phyloP scores from a whole-genome alignment of 345 rosid genomes.

The Gossypium australe region DNA sequence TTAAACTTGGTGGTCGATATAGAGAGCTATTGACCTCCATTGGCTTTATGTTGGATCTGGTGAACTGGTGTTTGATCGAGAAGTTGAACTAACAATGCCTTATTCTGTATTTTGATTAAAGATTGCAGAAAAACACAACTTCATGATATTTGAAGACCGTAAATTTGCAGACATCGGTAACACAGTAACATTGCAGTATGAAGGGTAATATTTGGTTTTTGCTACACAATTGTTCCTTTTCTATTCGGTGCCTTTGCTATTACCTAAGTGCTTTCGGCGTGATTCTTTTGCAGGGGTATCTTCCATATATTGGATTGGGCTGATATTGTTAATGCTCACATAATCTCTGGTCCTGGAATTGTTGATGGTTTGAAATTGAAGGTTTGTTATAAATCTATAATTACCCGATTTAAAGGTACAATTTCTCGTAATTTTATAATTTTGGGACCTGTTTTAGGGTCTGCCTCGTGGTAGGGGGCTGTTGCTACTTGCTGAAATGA shows the following conservation, averaged over 20 bases:
- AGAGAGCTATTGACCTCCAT: neutral
- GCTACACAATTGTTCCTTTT: neutral
- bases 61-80: neutral
- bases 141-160: slow-evolving; percentile 91
- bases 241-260: neutral
- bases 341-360: slow-evolving; percentile 92
- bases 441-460: slow-evolving; percentile 44
- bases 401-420: neutral
- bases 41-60: neutral
- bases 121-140: slow-evolving; percentile 89
- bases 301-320: slow-evolving; percentile 89
- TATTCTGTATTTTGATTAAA: slow-evolving; percentile 9
- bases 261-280: neutral
- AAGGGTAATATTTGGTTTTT: slow-evolving; percentile 43
- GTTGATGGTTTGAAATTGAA: slow-evolving; percentile 88
- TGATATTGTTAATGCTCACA: slow-evolving; percentile 86
- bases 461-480: slow-evolving; percentile 88
- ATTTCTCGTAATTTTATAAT: slow-evolving; percentile 7
- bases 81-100: slow-evolving; percentile 2
- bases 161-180: slow-evolving; percentile 99
- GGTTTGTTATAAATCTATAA: slow-evolving; percentile 33
- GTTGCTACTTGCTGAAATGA: slow-evolving; percentile 93
- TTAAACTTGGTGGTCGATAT: neutral
- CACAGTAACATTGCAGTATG: slow-evolving; percentile 98
- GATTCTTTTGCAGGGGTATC: slow-evolving; percentile 57